phyloP scores from a whole-genome alignment of 208 protist genomes.

The Leishmania major region DNA sequence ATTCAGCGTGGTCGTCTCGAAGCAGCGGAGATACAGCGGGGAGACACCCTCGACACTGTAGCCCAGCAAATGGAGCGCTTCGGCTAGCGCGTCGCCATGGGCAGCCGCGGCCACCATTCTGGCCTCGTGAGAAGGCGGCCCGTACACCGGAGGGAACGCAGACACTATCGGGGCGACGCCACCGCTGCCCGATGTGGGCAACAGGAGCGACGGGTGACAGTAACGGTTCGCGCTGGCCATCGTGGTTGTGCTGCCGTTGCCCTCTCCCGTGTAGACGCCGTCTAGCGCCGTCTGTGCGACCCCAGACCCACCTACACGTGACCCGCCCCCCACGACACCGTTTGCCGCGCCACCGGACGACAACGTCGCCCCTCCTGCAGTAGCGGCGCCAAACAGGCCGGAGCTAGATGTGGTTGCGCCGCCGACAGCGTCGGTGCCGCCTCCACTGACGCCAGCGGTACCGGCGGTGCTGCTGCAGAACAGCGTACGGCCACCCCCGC shows the following conservation, averaged over 20 bases:
- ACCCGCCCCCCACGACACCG: neutral
- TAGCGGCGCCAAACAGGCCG: neutral
- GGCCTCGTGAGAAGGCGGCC: constrained; percentile 16
- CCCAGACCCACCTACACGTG: constrained; percentile 23
- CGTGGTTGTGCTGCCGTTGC: neutral
- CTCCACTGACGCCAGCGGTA: neutral
- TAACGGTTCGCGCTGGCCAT: neutral
- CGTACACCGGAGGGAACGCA: neutral
- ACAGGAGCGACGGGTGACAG: constrained; percentile 8
- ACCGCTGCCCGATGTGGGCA: constrained; percentile 9
- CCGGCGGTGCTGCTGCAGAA: constrained; percentile 5
- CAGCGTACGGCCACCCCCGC: constrained; percentile 17
- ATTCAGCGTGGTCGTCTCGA: constrained; percentile 48
- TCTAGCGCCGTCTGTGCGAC: neutral
- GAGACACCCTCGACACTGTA: neutral
- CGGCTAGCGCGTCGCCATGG: constrained; percentile 24
- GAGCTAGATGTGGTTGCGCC: neutral
- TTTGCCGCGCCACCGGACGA: neutral
- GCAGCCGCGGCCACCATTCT: constrained; percentile 17
- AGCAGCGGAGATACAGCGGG: constrained; percentile 20
- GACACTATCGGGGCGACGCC: neutral
- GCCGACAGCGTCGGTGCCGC: neutral
- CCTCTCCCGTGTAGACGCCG: neutral
- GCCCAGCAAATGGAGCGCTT: constrained; percentile 27
- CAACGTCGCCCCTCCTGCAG: neutral